These are phyloP conservation scores for Botryotinia calthae DNA, from an alignment of 2,329 filamentous ascomycete genomes.

Conservation along the genomic window DNA sequence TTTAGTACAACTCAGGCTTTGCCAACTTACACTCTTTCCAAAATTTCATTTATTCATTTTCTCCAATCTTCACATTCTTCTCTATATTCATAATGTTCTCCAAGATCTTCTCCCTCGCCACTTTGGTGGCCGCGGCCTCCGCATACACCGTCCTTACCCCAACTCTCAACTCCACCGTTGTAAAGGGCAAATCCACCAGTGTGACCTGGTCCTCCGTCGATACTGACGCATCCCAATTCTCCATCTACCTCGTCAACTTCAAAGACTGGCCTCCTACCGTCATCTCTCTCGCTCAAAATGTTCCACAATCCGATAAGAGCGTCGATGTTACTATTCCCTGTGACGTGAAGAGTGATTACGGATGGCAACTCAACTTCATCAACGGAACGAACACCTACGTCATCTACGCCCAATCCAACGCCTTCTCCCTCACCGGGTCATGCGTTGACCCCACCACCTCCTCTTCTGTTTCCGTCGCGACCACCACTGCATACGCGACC, in stretches of 20 bases:
- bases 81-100: constrained; percentile 17
- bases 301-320: neutral
- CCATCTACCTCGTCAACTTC: constrained; percentile 20
- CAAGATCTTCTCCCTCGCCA: constrained; percentile 9
- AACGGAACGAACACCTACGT: constrained; percentile 21
- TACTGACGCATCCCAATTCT: constrained; percentile 15
- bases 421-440: constrained; percentile 13
- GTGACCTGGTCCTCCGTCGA: constrained; percentile 10
- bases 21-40: constrained; percentile 18
- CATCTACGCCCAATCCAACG: constrained; percentile 14
- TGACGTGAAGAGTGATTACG: neutral
- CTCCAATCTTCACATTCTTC: neutral
- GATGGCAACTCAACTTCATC: constrained; percentile 22
- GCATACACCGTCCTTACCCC: constrained; percentile 16
- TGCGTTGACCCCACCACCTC: constrained; percentile 14
- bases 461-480: neutral
- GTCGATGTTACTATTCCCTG: constrained; percentile 16
- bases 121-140: constrained; percentile 5
- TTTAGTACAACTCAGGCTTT: constrained; percentile 5
- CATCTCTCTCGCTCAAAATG: constrained; percentile 18
- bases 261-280: constrained; percentile 18
- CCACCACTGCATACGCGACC: neutral
- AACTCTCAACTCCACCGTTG: constrained; percentile 11
- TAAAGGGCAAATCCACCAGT: constrained; percentile 14
- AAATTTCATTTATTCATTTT: neutral